A percentile compares a stretch with the other conserved stretches of the same genome.
These are phyloP conservation scores for Tricholoma saponaceum DNA, from an alignment of 768 basidiomycete genomes.

Conservation along the genomic window DNA sequence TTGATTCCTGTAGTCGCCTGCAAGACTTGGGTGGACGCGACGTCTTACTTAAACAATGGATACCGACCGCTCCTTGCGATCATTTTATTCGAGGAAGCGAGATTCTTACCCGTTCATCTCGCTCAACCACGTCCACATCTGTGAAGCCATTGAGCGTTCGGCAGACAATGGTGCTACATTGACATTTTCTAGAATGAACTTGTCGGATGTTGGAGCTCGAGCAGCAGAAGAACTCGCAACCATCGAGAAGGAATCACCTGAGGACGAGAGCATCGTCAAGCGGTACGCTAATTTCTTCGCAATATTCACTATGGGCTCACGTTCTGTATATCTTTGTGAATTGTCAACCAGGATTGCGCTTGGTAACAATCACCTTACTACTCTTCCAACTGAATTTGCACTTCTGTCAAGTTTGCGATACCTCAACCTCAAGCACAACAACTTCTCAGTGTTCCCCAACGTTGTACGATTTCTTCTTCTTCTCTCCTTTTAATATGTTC, in stretches of 20 bases:
- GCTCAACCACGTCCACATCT: conserved; percentile 54
- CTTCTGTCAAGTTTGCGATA: conserved; percentile 74
- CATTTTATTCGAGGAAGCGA: conserved; percentile 15
- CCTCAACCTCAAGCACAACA: conserved; percentile 84
- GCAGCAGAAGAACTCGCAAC: conserved; percentile 77
- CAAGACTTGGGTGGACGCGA: not conserved
- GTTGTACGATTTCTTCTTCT: conserved; percentile 55
- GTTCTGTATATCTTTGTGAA: not conserved
- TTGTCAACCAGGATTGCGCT: conserved; percentile 66
- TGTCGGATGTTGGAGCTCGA: conserved; percentile 71
- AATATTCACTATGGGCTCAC: not conserved
- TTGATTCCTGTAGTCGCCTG: not conserved
- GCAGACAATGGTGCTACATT: conserved; percentile 80
- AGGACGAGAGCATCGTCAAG: conserved; percentile 52
- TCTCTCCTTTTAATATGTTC: conserved; percentile 4
- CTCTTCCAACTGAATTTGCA: conserved; percentile 71
- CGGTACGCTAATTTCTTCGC: conserved; percentile 39
- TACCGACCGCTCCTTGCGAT: conserved; percentile 22
- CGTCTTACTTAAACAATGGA: conserved; percentile 7
- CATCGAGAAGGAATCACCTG: conserved; percentile 44
- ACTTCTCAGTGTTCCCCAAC: conserved; percentile 76
- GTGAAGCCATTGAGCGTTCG: conserved; percentile 61
- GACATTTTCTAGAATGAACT: conserved; percentile 73
- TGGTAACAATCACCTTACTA: conserved; percentile 77
- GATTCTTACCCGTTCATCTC: conserved; percentile 23